These are phyloP conservation scores for Beauveria australis DNA, from an alignment of 2,329 filamentous ascomycete species.

Conservation along the genomic window DNA sequence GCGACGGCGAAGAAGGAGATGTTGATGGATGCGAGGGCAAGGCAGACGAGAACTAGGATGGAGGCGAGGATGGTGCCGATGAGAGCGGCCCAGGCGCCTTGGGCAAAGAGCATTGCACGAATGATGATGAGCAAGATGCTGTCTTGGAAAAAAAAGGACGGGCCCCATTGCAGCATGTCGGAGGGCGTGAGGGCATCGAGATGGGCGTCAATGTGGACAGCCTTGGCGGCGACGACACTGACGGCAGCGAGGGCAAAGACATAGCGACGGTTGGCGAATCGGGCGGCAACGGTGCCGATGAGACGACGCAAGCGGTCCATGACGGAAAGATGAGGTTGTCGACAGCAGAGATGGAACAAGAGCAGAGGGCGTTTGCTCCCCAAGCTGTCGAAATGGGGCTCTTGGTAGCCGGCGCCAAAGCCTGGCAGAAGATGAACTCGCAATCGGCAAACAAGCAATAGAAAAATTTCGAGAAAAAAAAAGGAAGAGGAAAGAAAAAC, in stretches of 20 bases:
- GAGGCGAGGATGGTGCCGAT: constrained; percentile 1
- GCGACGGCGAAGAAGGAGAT: constrained; percentile 21
- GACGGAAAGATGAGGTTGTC: background rate
- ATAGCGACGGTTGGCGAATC: constrained; percentile 11
- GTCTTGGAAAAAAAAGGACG: constrained; percentile 12
- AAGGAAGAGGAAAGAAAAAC: background rate
- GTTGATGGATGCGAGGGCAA: constrained; percentile 18
- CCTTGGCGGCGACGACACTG: constrained; percentile 12
- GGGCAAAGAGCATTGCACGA: constrained; percentile 9
- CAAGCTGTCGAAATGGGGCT: background rate
- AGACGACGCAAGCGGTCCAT: constrained; percentile 7
- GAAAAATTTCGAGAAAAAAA: background rate
- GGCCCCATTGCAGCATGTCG: constrained; percentile 9
- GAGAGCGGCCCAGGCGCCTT: background rate
- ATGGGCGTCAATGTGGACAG: constrained; percentile 12
- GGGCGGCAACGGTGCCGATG: constrained; percentile 2
- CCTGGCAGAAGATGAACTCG: too few species aligned
- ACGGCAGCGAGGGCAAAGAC: constrained; percentile 11
- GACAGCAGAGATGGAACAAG: background rate
- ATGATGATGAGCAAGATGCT: constrained; percentile 5
- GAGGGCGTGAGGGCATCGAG: constrained; percentile 7
- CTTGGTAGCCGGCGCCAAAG: background rate
- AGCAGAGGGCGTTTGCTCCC: background rate
- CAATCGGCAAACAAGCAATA: background rate
- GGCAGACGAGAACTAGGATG: background rate